Percentiles rank a stretch among this genome's conserved stretches.
phyloP scores from a whole-genome alignment of 2,329 filamentous ascomycete genomes.

The Fusarium staphyleae region DNA sequence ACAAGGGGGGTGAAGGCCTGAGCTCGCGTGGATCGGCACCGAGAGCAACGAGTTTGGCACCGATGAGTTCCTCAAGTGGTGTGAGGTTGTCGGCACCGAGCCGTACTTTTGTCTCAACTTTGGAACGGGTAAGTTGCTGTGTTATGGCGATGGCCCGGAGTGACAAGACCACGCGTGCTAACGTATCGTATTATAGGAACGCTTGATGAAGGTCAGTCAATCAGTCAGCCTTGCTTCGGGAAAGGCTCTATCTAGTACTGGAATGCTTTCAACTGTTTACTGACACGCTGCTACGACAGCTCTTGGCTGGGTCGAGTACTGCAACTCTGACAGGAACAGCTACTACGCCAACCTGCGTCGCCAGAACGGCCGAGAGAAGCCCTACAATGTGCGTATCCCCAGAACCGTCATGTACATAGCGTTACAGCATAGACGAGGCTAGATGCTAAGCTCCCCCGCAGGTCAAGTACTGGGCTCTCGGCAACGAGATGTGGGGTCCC shows the following conservation, averaged over 20 bases:
- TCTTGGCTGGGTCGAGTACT: conserved; percentile 85
- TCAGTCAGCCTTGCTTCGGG: no score
- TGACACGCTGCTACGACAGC: conserved; percentile 39
- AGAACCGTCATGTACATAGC: neutral
- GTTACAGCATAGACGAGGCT: neutral
- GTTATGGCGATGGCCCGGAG: neutral
- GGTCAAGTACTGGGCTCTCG: conserved; percentile 86
- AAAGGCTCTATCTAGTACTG: no score
- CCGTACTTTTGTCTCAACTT: conserved; percentile 84
- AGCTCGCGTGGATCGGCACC: conserved; percentile 79
- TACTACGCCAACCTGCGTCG: conserved; percentile 83
- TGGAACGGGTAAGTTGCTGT: conserved; percentile 66
- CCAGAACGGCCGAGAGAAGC: conserved; percentile 76
- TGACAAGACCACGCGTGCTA: neutral
- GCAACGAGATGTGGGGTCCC: conserved; percentile 75
- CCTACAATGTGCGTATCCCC: conserved; percentile 63
- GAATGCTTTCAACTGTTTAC: neutral
- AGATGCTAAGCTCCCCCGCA: conserved; percentile 13
- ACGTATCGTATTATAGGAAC: conserved; percentile 44
- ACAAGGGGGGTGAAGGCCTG: conserved; percentile 52
- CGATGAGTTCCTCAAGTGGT: conserved; percentile 87
- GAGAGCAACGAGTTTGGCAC: conserved; percentile 85
- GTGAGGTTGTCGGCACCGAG: conserved; percentile 73
- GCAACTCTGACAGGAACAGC: conserved; percentile 78
- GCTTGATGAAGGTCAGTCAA: conserved; percentile 47